Evolutionary conservation across 1,139 yeast genomes (phyloP).

Genomic region (Hansenula sp.): DNA sequence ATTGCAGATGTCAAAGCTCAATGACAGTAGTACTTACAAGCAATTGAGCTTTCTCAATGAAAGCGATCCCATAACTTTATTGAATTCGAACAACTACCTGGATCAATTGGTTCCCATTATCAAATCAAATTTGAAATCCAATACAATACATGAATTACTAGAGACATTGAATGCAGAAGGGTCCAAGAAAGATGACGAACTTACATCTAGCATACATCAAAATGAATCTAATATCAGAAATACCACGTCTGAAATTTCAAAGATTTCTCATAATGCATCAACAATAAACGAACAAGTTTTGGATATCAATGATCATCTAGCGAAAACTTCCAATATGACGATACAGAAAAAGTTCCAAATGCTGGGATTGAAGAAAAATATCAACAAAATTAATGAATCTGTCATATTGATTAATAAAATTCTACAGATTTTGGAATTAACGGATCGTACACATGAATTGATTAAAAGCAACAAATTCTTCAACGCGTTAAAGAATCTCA

Average conservation of each 20-base stretch:
- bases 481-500: constrained; percentile 80
- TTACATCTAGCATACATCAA: constrained; percentile 56
- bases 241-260: constrained; percentile 52
- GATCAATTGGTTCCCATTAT: constrained; percentile 82
- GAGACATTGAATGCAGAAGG: constrained; percentile 54
- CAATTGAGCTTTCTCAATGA: constrained; percentile 14
- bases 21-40: background rate
- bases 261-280: constrained; percentile 50
- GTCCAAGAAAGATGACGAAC: constrained; percentile 55
- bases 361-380: constrained; percentile 53
- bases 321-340: constrained; percentile 60
- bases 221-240: constrained; percentile 55
- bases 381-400: constrained; percentile 59
- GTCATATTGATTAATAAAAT: constrained; percentile 60
- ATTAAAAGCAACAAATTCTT: constrained; percentile 74
- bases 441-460: constrained; percentile 81
- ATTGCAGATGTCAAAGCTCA: constrained; percentile 2
- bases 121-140: constrained; percentile 55
- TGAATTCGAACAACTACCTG: constrained; percentile 64
- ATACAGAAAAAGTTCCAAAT: constrained; percentile 53
- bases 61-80: constrained; percentile 28
- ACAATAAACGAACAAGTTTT: constrained; percentile 49
- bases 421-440: constrained; percentile 77
- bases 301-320: constrained; percentile 48
- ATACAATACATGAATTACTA: constrained; percentile 54